A percentile compares a stretch with the other conserved stretches of the same genome.
phyloP scores from a whole-genome alignment of 495 filamentous ascomycete genomes.

The Penicillium paxilli region DNA sequence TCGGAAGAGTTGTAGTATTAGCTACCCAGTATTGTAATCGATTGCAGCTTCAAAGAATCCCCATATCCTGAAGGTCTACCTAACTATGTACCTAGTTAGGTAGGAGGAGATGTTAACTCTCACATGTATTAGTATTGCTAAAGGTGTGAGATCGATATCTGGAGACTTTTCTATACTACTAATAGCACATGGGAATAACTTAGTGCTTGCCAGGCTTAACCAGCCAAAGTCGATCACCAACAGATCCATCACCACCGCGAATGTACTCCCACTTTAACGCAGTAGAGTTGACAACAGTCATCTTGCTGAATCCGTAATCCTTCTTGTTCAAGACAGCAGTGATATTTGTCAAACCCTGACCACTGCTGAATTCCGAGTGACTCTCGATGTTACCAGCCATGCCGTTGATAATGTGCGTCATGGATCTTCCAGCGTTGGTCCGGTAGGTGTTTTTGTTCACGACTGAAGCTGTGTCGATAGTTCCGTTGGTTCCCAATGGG shows the following conservation, averaged over 20 bases:
- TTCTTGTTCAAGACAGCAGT: slow-evolving; percentile 47
- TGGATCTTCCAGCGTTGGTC: slow-evolving; percentile 38
- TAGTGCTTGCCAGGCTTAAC: slow-evolving; percentile 13
- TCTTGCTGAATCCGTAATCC: slow-evolving; percentile 51
- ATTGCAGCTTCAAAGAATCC: no score
- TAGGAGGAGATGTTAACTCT: no score
- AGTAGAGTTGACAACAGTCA: slow-evolving; percentile 44
- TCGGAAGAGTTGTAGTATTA: no score
- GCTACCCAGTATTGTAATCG: no score
- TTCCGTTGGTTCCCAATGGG: slow-evolving; percentile 35
- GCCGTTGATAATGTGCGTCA: slow-evolving; percentile 52
- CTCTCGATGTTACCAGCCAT: slow-evolving; percentile 48
- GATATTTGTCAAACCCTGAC: slow-evolving; percentile 36
- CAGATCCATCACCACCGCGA: slow-evolving; percentile 39
- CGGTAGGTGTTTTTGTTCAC: slow-evolving; percentile 45
- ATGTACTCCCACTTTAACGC: slow-evolving; percentile 47
- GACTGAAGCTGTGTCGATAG: slow-evolving; percentile 37
- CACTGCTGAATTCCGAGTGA: slow-evolving; percentile 34
- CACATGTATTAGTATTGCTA: no score
- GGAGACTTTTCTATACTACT: no score
- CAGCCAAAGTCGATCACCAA: slow-evolving; percentile 41
- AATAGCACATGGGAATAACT: not conserved
- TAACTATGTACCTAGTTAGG: no score
- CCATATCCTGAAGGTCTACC: no score
- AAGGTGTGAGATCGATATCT: no score